A percentile compares a stretch with the other conserved stretches of the same genome.
phyloP scores from a whole-genome alignment of 2,329 filamentous ascomycete genomes.

The Blastomyces parvus region DNA sequence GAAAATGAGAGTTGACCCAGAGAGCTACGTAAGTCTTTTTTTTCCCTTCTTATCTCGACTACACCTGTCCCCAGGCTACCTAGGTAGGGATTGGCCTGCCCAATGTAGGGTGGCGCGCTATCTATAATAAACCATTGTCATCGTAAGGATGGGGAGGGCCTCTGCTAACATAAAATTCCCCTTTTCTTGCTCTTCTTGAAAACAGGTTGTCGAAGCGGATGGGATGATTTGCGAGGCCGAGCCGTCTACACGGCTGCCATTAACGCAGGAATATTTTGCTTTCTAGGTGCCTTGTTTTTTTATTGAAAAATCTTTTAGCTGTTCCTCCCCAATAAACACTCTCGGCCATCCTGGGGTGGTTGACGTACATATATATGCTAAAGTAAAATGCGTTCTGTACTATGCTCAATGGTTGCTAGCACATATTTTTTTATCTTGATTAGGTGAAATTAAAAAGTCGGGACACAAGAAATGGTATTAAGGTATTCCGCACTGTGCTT shows the following conservation, averaged over 20 bases:
- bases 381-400: no score
- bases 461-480: no score
- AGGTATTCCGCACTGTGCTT: no score
- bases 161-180: not conserved
- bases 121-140: not conserved
- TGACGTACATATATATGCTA: not conserved
- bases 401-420: no score
- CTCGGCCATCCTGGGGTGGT: not conserved
- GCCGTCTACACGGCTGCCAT: constrained; percentile 59
- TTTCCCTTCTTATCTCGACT: not conserved
- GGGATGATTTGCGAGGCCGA: constrained; percentile 63
- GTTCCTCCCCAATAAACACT: no score
- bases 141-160: not conserved
- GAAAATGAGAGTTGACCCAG: constrained; percentile 82
- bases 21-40: constrained; percentile 55
- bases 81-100: not conserved
- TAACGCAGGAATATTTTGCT: constrained; percentile 69
- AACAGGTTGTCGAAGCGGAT: constrained; percentile 66
- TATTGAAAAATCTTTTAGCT: no score
- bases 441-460: no score
- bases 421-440: no score
- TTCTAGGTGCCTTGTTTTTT: constrained; percentile 43
- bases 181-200: constrained; percentile 4
- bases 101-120: not conserved
- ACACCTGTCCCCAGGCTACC: not conserved